Base-by-base conservation (phyloP, 1,284 basidiomycete species). In the Cryptococcus sp. region DNA sequence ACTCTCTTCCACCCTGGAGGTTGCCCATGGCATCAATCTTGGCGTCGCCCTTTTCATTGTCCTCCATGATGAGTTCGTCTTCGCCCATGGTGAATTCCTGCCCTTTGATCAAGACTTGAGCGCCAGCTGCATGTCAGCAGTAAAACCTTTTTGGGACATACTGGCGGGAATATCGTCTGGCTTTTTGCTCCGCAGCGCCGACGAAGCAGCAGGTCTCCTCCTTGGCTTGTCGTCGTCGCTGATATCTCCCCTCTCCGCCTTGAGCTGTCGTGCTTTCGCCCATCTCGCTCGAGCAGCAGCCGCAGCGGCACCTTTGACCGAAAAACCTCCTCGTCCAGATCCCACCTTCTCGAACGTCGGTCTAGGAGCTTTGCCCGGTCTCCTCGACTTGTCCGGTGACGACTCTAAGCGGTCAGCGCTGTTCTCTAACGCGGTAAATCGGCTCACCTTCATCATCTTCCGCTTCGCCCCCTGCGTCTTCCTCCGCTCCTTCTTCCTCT, bases 1-100 rank as follows among this genome's bases (percentile, higher is more conserved):
- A 97, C 52, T 80, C 78, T 43, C 94, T 83, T 37, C 91, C 91
- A 47, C 85, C 94, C 2, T 87, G 81, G 23, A 98, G 70, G 56
- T 84, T 83, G 5, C 94, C 94, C 53, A 84, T 79, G 46, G 75
- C 74, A 66, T 97, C 92, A 31, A 98, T 85, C 76, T 98, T 98
- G 51, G 83, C 80, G 67, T 97, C 86, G 14, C 94, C 94, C 55
- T 85, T 89, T 35, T 81, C 79, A 64, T 97, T 87, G 40, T 87
- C 81, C 1, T 84, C 83, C 4, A 91, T 85, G 41, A 86, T 75
- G 56, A 93, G 83, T 73, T 94, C 92, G 68, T 97, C 92, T 35
- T 85, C 84, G 36, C 89, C 86, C 43, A 95, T 84, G 37, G 82
- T 75, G 66, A 86, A 87, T 14, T 82, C 79, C 57, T 82, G 77